Base-by-base conservation (phyloP, 805 yeast species). In the Cyberlindnera suaveolens region DNA sequence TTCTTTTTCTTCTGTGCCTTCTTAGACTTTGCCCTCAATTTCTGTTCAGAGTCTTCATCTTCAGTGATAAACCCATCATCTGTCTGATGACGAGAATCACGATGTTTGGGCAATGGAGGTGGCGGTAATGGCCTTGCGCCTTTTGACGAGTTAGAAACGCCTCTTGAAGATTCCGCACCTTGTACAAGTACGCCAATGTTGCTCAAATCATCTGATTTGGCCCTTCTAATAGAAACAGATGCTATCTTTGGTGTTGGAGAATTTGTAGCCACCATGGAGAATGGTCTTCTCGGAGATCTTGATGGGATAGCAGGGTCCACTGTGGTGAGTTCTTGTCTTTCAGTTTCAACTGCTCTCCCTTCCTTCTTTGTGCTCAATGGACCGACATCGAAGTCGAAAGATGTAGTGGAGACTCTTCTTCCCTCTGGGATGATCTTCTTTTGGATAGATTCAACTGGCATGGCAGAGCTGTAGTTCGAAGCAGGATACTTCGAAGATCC, bases 221-320 rank as follows among this genome's bases (percentile, higher is more conserved):
- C 41, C 30, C 56, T 47, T 43, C 46, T 46, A 1, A 29, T 17
- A 23, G 15, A 6, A 16, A 18, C 15, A 6, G n/a, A 11, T 4
- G 16, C 34, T 6, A 10, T 14, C 30, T 6, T 16, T n/a, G 40
- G 34, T 6, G 40, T 16, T 10, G 15, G 29, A 20, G 31, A 27
- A 27, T 11, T 14, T 5, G 38, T n/a, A 31, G 13, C 27, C 14
- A 38, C 16, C 35, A 38, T 31, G 5, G 56, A 50, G 5, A 51
- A 36, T n/a, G 62, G 62, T 53, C 62, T 57, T 7, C 45, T 43
- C 40, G 55, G 54, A 1, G 62, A 57, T 45, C 62, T 52, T 13
- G 62, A 54, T 13, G 62, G 62, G 36, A 58, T 53, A 2, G 57
- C 39, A 9, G 49, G 52, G 30, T 49, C 50, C 3, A 53, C 31